Base-by-base conservation (phyloP, 345 rosid species). In the Aquilaria malaccensis region DNA sequence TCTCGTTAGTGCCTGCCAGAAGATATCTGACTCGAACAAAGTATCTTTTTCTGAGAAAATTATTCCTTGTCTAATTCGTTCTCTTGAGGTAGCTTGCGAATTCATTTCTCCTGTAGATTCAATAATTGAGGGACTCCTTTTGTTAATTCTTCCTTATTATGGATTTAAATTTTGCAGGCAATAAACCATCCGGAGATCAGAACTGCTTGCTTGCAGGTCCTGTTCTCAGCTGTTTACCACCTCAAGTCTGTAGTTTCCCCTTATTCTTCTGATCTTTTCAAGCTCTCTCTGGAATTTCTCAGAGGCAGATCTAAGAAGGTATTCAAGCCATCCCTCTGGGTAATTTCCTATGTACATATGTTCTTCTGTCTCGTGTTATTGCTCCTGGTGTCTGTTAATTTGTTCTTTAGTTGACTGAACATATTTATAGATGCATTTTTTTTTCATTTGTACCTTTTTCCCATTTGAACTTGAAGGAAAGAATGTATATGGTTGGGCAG, bases 151-250 rank as follows among this genome's bases (percentile, higher is more conserved):
- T 53, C 50, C 46, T 59, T 64, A 41, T 56, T 33, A 50, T 31
- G 59, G 48, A 11, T 60, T 63, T 46, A 73, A 56, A 56, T 52
- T 61, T 11, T 69, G 77, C 78, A 87, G 95, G 84, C 49, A 66
- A 70, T 70, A 62, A 53, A 4, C 55, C 58, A 73, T 52, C 68
- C 77, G 33, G 91, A 83, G 70, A 79, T 87, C 31, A 78, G 85
- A 66, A 82, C 91, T 48, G 95, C 93, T 52, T 87, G 95, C 70
- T 65, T 92, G 52, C 97, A 85, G 79, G 79, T 89, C 81, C 67
- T 92, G 63, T 87, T 92, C 67, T 82, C 97, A 49, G 91, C 94
- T 41, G 89, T 83, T 53, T 87, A 89, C 76, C 89, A 92, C 74
- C 76, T 92, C 66, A 85, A 89, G 79, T 83, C 85, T 69, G 83